Base-by-base conservation (phyloP, 495 filamentous ascomycete species). In the Cairneyella variabilis region DNA sequence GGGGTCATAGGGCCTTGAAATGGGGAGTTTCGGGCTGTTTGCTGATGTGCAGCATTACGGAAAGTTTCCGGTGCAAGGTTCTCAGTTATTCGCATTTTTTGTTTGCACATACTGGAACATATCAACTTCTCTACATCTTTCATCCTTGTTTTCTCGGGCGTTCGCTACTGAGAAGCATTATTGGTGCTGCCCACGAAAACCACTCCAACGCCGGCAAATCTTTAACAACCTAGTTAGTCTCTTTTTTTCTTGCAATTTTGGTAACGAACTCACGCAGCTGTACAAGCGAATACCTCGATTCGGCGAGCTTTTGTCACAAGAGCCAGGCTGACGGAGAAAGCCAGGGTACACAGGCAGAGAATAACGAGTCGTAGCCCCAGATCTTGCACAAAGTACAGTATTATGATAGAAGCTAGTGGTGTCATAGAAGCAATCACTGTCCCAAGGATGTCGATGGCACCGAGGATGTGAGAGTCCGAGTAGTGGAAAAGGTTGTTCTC, bases 221-320 rank as follows among this genome's bases (percentile, higher is more conserved):
- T 49, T 2, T 6, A 4, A 6, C 7, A 5, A 38, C 12, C n/a
- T n/a, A n/a, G 12, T 38, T 17, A 38, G 36, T 17, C 0, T 16
- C 5, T 8, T 14, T 16, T 38, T 16, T 38, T 48, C 25, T 8
- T 14, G 17, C 8, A 18, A 16, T 16, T 16, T n/a, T n/a, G n/a
- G n/a, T n/a, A 14, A 16, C 2, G 17, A 2, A 48, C 45, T 48
- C 21, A 53, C 50, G 50, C 50, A n/a, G 50, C 50, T 4, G 50
- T 53, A 16, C 23, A 44, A 10, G 50, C 50, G 26, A 53, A 45
- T 18, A 53, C 37, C 17, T 53, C 50, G 25, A 53, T 45, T 11
- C 50, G 10, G 32, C 50, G 17, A 5, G n/a, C n/a, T n/a, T 34
- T 45, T 22, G 50, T 53, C 16, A 44, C 50, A 1, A 53, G 3